Base-by-base conservation (phyloP, 768 basidiomycete genomes). In the Chalciporus sphaerocephalus region DNA sequence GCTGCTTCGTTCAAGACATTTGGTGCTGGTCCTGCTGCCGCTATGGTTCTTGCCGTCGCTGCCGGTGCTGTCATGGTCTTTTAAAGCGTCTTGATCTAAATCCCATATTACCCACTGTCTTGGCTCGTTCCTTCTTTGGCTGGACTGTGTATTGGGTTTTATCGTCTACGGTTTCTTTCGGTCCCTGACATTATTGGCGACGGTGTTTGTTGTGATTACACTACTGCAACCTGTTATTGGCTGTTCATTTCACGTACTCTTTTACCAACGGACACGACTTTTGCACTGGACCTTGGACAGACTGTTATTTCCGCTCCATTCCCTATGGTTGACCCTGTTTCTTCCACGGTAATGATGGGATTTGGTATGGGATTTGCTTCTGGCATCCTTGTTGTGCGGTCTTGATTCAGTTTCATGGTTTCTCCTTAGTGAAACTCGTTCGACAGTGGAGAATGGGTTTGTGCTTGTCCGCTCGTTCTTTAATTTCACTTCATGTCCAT, bases 61-160 rank as follows among this genome's bases (percentile, higher is more conserved):
- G 79, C 73, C 30, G 81, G 80, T 30, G 76, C 67, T 18, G 75
- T 60, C 12, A 54, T 72, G 47, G 65, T 75, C 36, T 69, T 80
- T 54, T 81, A 65, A 68, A 38, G n/a, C 18, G 25, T 20, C 56
- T 66, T 40, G 13, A 1, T 12, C 0, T 21, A 23, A 37, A 46
- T 48, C 30, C 30, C 30, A n/a, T 3, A n/a, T 32, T n/a, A 41
- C 27, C 25, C 20, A 2, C 22, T 2, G 16, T 30, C 36, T 35
- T 17, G 44, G 24, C 37, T 13, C 32, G 16, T 7, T 40, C 35
- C 13, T 32, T 42, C n/a, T 50, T 35, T 23, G 34, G 16, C 38
- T 41, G 9, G 44, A 15, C 20, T 20, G 10, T 35, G 10, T 20
- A 39, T 11, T 30, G 21, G 18, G 44, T 51, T 44, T 15, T 40